Evolutionary conservation across 306 rosid genomes (phyloP).

Genomic region (Quercus alba): DNA sequence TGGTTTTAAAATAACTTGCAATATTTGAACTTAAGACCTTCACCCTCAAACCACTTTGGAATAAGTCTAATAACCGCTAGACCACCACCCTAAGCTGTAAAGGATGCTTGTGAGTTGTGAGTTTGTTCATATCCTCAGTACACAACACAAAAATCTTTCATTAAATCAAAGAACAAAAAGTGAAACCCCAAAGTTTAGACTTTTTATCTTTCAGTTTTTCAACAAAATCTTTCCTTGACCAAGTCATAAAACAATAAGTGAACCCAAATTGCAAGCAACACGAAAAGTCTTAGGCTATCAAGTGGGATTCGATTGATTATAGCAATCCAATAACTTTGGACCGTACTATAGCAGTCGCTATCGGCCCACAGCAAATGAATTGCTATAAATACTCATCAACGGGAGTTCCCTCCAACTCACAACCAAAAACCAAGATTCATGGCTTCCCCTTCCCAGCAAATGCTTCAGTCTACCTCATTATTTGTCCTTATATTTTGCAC

Average conservation of each 20-base stretch:
- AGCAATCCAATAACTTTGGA: too few relatives aligned
- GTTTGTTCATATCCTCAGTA: too few relatives aligned
- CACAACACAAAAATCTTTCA: too few relatives aligned
- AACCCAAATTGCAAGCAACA: background rate
- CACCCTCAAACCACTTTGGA: too few relatives aligned
- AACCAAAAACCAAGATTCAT: constrained; percentile 17
- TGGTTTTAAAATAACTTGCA: too few relatives aligned
- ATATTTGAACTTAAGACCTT: too few relatives aligned
- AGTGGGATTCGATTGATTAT: too few relatives aligned
- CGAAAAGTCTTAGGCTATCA: background rate
- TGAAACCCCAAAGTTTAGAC: too few relatives aligned
- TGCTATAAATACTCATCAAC: background rate
- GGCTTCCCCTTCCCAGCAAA: constrained; percentile 21
- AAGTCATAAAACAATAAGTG: background rate
- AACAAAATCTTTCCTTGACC: background rate
- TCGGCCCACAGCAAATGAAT: background rate
- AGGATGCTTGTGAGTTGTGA: background rate
- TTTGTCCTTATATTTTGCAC: background rate
- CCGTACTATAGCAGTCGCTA: too few relatives aligned
- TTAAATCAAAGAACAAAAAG: too few relatives aligned
- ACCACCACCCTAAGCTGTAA: background rate
- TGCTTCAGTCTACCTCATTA: constrained; percentile 15
- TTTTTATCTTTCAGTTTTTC: too few relatives aligned
- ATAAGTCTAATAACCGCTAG: too few relatives aligned
- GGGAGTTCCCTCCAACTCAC: background rate